Base-by-base conservation (phyloP, 345 rosid species). In the Hypericum androsaemum region DNA sequence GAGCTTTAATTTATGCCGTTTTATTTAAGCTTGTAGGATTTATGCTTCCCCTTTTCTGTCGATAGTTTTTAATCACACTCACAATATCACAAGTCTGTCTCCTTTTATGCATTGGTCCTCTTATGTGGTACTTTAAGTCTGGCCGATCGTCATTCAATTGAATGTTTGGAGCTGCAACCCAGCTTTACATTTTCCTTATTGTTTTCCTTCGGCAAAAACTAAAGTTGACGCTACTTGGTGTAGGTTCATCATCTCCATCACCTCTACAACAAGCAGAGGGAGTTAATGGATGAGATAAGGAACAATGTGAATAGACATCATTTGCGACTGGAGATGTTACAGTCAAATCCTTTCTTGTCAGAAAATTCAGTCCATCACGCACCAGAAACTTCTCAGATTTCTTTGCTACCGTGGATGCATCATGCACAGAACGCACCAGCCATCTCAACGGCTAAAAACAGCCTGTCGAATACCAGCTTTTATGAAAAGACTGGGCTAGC, bases 221-320 rank as follows among this genome's bases (percentile, higher is more conserved):
- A 58, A 54, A 59, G 41, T 28, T 59, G 41, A 58, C 37, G 59
- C 42, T 56, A 62, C 45, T 14, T 15, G 22, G 41, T 62, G 10
- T 62, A 82, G 88, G 63, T 82, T 46, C 70, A 43, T 36, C 79
- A 76, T 73, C 88, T 82, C 44, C 88, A 82, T 69, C 76, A 75
- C 54, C 65, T 79, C 50, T 79, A 82, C 63, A 14, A 57, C 62
- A 72, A 69, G 54, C 88, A 82, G 62, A 74, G 54, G 58, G 79
- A 76, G 60, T 39, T 82, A 46, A 74, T 79, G 79, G 73, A 64
- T 60, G 80, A 74, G 70, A 63, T 70, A 64, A 72, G 68, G 52
- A 63, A 14, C 56, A 63, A 12, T 7, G 16, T 50, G 12, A 13
- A 43, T 32, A 60, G 52, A 41, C 56, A 58, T 50, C 68, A 53